A percentile compares a stretch with the other conserved stretches of the same genome.
Evolutionary conservation across 768 basidiomycete genomes (phyloP).

Genomic region (Tulasnella sp.): DNA sequence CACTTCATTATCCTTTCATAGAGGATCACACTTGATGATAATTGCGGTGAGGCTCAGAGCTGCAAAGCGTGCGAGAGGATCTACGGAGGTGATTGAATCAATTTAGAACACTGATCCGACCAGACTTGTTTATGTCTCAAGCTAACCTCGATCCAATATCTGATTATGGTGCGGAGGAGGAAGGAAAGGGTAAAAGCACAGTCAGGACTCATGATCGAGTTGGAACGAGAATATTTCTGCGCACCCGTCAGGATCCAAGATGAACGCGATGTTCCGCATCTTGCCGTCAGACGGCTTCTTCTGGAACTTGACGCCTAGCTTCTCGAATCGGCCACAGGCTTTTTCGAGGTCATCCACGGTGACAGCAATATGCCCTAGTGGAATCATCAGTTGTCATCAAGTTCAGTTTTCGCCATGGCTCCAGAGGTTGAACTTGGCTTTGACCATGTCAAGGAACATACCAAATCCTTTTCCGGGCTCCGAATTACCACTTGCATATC

Average conservation of each 20-base stretch:
- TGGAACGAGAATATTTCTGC: neutral
- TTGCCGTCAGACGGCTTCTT: constrained; percentile 76
- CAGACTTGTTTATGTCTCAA: neutral
- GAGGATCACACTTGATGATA: too few relatives aligned
- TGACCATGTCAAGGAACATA: constrained; percentile 5
- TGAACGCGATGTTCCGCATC: constrained; percentile 78
- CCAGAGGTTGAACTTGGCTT: neutral
- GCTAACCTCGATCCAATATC: constrained; percentile 27
- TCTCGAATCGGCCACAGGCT: constrained; percentile 75
- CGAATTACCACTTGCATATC: constrained; percentile 76
- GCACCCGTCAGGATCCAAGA: constrained; percentile 71
- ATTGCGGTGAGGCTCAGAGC: neutral
- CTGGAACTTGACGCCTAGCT: constrained; percentile 71
- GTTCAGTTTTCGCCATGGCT: too few relatives aligned
- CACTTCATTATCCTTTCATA: too few relatives aligned
- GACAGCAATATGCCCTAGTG: constrained; percentile 65
- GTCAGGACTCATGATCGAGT: neutral
- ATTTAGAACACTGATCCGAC: neutral
- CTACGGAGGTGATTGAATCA: neutral
- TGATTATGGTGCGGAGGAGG: too few relatives aligned
- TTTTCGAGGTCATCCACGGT: constrained; percentile 70
- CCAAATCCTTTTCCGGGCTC: constrained; percentile 52
- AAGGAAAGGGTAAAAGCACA: too few relatives aligned
- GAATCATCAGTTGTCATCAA: neutral
- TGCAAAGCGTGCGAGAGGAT: constrained; percentile 4